Evolutionary conservation across 2,329 filamentous ascomycete species (phyloP).

Genomic region (Diplodia corticola): DNA sequence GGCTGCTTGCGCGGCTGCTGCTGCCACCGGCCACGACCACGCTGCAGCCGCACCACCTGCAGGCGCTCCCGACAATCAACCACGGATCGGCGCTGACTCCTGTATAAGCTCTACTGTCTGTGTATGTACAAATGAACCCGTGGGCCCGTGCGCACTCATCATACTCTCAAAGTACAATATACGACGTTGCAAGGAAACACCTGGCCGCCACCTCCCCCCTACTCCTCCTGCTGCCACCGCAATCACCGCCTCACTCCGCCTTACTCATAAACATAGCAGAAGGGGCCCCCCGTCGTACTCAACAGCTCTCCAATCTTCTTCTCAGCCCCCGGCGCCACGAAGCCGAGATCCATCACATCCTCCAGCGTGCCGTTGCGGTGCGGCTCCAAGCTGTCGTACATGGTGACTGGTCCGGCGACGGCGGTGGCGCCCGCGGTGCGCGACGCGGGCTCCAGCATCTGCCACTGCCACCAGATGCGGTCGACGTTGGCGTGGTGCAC

Average conservation of each 20-base stretch:
- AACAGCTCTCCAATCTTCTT: slow-evolving; percentile 40
- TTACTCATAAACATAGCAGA: slow-evolving; percentile 49
- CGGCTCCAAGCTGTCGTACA: slow-evolving; percentile 46
- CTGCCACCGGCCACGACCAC: no score
- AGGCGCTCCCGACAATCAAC: no score
- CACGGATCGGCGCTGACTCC: no score
- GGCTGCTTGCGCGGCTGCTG: no score
- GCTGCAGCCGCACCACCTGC: background rate
- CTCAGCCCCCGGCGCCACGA: slow-evolving; percentile 31
- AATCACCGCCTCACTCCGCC: no score
- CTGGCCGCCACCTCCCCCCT: no score
- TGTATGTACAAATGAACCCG: no score
- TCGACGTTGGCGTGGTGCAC: slow-evolving; percentile 53
- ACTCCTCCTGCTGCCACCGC: no score
- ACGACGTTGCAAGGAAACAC: no score
- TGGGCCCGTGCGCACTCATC: no score
- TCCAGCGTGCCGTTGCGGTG: slow-evolving; percentile 48
- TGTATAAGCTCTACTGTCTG: no score
- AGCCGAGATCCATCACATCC: slow-evolving; percentile 40
- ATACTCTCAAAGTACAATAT: no score
- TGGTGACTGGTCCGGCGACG: slow-evolving; percentile 44
- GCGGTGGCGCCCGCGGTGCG: slow-evolving; percentile 34
- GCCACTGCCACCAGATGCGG: slow-evolving; percentile 53
- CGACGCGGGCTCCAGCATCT: slow-evolving; percentile 44
- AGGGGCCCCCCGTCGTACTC: slow-evolving; percentile 46